Conservation (phyloP, 495 filamentous ascomycete genomes). For the Neurospora tetrasperma region DNA sequence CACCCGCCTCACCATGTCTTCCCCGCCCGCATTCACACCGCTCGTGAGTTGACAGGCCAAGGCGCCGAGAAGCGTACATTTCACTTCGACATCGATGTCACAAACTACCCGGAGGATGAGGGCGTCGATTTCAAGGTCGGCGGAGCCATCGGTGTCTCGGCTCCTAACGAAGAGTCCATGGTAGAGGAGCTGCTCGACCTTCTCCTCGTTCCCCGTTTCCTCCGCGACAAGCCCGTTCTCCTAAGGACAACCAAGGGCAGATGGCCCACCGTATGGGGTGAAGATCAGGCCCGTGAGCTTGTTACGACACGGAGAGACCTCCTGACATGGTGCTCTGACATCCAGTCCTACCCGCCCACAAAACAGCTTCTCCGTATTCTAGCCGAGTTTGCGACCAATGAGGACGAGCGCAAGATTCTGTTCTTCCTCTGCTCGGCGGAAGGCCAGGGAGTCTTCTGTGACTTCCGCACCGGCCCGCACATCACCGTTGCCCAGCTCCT, state of each 20-base stretch:
- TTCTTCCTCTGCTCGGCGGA: constrained; percentile 78
- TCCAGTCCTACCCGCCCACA: constrained; percentile 84
- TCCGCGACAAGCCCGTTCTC: constrained; percentile 71
- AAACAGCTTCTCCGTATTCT: constrained; percentile 80
- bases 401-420: constrained; percentile 78
- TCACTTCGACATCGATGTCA: constrained; percentile 95
- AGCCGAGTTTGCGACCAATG: constrained; percentile 71
- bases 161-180: constrained; percentile 66
- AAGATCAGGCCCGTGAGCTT: constrained; percentile 73
- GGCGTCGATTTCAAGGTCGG: constrained; percentile 91
- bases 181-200: constrained; percentile 79
- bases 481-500: constrained; percentile 77
- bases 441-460: constrained; percentile 89
- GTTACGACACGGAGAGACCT: constrained; percentile 83
- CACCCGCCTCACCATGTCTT: constrained; percentile 88
- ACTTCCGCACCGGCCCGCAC: constrained; percentile 83
- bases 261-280: constrained; percentile 98
- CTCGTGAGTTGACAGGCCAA: constrained; percentile 76
- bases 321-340: constrained; percentile 88
- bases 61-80: constrained; percentile 96
- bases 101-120: constrained; percentile 82
- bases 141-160: constrained; percentile 85
- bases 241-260: constrained; percentile 70
- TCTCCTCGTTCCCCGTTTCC: constrained; percentile 62
- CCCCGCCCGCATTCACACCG: constrained; percentile 68